Conservation (phyloP, 2,329 filamentous ascomycete species). For the Fusarium burgessii region DNA sequence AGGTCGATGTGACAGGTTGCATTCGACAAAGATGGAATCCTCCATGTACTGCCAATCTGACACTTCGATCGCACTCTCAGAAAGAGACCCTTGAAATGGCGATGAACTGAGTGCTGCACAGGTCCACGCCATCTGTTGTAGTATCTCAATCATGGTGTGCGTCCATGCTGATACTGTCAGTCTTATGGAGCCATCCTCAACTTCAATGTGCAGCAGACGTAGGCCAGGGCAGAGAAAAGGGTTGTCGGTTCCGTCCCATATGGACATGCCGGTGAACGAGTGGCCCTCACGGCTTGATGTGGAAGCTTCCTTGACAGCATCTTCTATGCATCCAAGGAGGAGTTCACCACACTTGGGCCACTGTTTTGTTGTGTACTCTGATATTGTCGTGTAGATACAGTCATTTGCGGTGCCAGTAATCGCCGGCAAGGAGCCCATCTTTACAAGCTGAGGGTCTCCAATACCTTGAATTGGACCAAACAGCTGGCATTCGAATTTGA, state of each 20-base stretch:
- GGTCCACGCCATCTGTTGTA: conserved; percentile 55
- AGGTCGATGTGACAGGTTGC: conserved; percentile 49
- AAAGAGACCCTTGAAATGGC: conserved; percentile 49
- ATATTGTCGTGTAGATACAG: conserved; percentile 50
- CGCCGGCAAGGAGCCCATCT: conserved; percentile 48
- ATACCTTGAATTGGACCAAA: conserved; percentile 48
- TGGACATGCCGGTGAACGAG: conserved; percentile 50
- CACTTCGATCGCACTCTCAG: conserved; percentile 49
- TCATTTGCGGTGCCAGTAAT: conserved; percentile 53
- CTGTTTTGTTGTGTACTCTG: conserved; percentile 48
- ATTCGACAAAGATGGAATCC: conserved; percentile 53
- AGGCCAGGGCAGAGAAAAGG: conserved; percentile 47
- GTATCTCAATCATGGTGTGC: conserved; percentile 51
- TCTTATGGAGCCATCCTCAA: conserved; percentile 50
- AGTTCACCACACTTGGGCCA: conserved; percentile 51
- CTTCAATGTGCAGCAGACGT: conserved; percentile 51
- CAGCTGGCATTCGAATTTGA: conserved; percentile 52
- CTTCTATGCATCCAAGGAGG: conserved; percentile 49
- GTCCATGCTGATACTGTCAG: conserved; percentile 53
- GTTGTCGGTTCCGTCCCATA: conserved; percentile 52
- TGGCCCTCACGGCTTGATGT: conserved; percentile 42
- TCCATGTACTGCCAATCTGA: conserved; percentile 50
- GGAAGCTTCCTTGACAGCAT: conserved; percentile 49
- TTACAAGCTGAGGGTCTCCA: conserved; percentile 47
- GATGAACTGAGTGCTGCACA: conserved; percentile 53